Base-by-base conservation (phyloP, 169 alveolate species). In the Cryptosporidium ryanae region DNA sequence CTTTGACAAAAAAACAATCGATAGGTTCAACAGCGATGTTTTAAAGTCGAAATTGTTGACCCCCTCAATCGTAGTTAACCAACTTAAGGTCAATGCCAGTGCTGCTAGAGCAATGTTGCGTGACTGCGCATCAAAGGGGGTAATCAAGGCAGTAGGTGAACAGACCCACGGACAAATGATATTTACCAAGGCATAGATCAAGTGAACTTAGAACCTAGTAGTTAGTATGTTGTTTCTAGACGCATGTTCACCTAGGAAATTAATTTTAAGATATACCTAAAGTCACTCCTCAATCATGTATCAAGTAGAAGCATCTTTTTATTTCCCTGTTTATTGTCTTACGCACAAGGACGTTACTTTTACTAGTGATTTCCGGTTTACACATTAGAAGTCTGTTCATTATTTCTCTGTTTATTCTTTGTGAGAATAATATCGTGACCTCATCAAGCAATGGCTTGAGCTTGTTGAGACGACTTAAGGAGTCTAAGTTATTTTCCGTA, bases 81-180 rank as follows among this genome's bases (percentile, higher is more conserved):
- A 93, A 84, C 92, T 93, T 65, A 92, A 93, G 71, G 91, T 93
- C 65, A 92, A 92, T 66, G 96, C 93, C 44, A 84, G 96, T 27
- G 91, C 94, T 34, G 96, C 96, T 1, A 93, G 97, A 87, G 91
- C 89, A 67, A 94, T 94, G 61, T 64, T 94, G 64, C 90, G 90
- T 83, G 97, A 93, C 67, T 90, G 93, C 38, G 87, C 68, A 61
- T 57, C 90, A 25, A 89, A 92, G 54, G 93, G 90, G 29, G 81
- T 91, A 32, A 90, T 94, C 70, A 71, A 67, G 50, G 91, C 89
- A 34, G 95, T 90, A 8, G 96, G 94, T 55, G 96, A 94, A 65
- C 93, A 84, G 70, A 84, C 92, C 90, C 84, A 83, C 82, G 61
- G 91, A 5, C 93, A 82, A 76, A 82, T 82, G 68, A 57, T 92